A percentile compares a stretch with the other conserved stretches of the same genome.
These are phyloP conservation scores for Annulohypoxylon bovei DNA, from an alignment of 495 filamentous ascomycete species.

Conservation along the genomic window DNA sequence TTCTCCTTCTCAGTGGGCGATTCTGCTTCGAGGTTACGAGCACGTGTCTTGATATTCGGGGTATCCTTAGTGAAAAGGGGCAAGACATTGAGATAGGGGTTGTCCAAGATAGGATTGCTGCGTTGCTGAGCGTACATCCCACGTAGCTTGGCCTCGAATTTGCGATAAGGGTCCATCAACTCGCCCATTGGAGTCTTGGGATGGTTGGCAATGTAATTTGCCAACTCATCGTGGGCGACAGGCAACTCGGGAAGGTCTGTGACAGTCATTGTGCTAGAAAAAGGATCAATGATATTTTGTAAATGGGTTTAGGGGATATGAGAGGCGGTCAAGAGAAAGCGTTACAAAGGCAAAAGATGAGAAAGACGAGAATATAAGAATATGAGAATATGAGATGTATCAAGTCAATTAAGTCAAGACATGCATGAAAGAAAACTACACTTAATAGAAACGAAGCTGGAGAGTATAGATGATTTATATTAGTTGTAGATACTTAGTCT, in stretches of 20 bases:
- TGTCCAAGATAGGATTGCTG: conserved; percentile 63
- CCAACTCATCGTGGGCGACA: conserved; percentile 53
- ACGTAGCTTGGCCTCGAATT: conserved; percentile 73
- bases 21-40: conserved; percentile 69
- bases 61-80: conserved; percentile 73
- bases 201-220: conserved; percentile 59
- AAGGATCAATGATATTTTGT: not conserved
- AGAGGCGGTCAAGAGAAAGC: not conserved
- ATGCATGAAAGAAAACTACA: not conserved
- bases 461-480: conserved; percentile 21
- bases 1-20: conserved; percentile 65
- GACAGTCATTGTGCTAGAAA: conserved; percentile 46
- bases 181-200: conserved; percentile 63
- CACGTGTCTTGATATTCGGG: conserved; percentile 65
- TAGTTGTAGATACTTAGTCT: not conserved
- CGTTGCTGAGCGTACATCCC: conserved; percentile 78
- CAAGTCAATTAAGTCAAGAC: not conserved
- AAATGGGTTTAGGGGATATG: not conserved
- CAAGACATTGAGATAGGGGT: conserved; percentile 72
- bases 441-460: conserved; percentile 7
- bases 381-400: not conserved
- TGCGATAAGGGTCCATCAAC: conserved; percentile 72
- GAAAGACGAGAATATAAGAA: not conserved
- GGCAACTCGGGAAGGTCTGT: conserved; percentile 56
- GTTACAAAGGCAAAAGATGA: not conserved